A percentile compares a stretch with the other conserved stretches of the same genome.
phyloP scores from a whole-genome alignment of 495 filamentous ascomycete genomes.

The Talaromyces thailandensis region DNA sequence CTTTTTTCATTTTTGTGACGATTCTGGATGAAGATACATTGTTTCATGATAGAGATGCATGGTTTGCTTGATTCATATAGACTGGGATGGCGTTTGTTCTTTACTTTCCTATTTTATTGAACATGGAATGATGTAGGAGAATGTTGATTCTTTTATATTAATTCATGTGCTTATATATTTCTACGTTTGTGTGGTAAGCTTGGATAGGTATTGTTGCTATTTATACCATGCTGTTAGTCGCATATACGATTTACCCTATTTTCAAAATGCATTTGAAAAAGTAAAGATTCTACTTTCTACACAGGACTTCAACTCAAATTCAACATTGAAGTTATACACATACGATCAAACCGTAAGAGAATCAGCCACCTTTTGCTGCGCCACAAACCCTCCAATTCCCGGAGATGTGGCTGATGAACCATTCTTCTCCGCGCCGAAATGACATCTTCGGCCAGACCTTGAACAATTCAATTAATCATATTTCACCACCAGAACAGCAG shows the following conservation, averaged over 20 bases:
- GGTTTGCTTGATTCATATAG: neutral
- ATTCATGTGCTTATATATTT: neutral
- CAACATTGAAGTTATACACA: too few species aligned
- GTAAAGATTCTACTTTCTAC: too few species aligned
- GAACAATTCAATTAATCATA: neutral
- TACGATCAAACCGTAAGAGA: too few species aligned
- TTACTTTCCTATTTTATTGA: neutral
- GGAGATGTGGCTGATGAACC: neutral
- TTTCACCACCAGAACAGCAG: neutral
- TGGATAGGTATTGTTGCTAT: neutral
- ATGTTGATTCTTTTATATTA: neutral
- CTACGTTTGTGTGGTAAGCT: neutral
- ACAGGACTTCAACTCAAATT: too few species aligned
- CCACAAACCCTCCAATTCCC: neutral
- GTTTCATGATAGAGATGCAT: slow-evolving; percentile 3
- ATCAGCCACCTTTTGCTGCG: too few species aligned
- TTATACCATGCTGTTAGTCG: neutral
- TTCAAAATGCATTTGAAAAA: too few species aligned
- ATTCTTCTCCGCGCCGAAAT: neutral
- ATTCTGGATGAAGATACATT: slow-evolving; percentile 2
- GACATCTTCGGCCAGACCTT: neutral
- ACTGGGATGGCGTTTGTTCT: slow-evolving; percentile 3
- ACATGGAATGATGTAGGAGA: neutral
- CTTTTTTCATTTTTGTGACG: slow-evolving; percentile 1
- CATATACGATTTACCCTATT: neutral